Percentiles rank a stretch among this genome's conserved stretches.
Conservation (phyloP, 176 grass and related monocot species). For the Calamus simplicifolius region DNA sequence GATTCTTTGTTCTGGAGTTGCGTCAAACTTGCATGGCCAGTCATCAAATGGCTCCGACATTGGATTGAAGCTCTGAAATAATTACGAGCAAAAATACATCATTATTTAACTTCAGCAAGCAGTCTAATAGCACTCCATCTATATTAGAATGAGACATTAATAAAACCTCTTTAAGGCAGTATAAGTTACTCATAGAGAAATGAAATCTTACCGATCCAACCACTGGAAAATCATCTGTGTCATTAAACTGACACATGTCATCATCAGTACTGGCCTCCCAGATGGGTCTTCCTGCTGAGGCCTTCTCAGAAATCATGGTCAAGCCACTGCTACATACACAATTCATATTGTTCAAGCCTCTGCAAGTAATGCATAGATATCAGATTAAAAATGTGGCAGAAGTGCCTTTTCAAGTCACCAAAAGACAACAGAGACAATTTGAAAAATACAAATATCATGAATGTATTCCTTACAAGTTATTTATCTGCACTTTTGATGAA, state of each 20-base stretch:
- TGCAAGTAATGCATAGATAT: constrained; percentile 9
- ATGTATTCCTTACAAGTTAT: constrained; percentile 39
- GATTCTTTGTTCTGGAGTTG: constrained; percentile 32
- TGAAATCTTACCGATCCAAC: constrained; percentile 63
- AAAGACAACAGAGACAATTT: not conserved
- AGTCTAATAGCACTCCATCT: too few species aligned
- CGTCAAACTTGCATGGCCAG: constrained; percentile 67
- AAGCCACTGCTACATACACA: constrained; percentile 25
- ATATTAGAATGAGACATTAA: too few species aligned
- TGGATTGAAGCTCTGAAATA: constrained; percentile 74
- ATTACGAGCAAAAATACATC: not conserved
- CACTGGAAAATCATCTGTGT: constrained; percentile 44
- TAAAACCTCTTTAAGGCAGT: too few species aligned
- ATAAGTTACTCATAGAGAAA: too few species aligned
- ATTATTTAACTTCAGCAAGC: too few species aligned
- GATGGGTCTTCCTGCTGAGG: constrained; percentile 41
- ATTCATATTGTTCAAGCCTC: constrained; percentile 28
- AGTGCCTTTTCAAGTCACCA: constrained; percentile 7
- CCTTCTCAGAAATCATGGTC: constrained; percentile 37
- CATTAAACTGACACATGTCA: constrained; percentile 69
- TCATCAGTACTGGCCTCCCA: constrained; percentile 57
- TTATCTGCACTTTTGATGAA: constrained; percentile 25
- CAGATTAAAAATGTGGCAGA: not conserved
- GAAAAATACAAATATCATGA: not conserved
- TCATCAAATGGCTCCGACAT: constrained; percentile 80